These are phyloP conservation scores for Brassica carinata DNA, from an alignment of 345 rosid species.

Conservation along the genomic window DNA sequence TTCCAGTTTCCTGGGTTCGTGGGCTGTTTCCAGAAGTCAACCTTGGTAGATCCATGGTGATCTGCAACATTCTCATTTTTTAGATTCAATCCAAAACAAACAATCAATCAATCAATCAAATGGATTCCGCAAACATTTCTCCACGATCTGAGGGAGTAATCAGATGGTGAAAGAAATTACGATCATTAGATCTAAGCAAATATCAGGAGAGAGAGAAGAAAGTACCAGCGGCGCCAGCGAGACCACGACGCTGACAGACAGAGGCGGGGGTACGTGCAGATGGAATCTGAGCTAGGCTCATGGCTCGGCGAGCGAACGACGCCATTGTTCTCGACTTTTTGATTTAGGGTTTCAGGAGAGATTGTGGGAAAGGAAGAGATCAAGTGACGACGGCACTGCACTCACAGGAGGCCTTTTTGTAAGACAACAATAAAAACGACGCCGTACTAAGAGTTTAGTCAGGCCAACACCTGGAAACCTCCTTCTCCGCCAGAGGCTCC, in stretches of 20 bases:
- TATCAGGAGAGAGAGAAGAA: neutral
- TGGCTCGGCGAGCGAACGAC: slow-evolving; percentile 44
- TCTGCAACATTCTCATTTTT: slow-evolving; percentile 45
- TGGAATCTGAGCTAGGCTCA: slow-evolving; percentile 41
- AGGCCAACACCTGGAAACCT: neutral
- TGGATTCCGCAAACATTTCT: slow-evolving; percentile 1
- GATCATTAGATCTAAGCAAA: neutral
- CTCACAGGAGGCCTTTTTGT: neutral
- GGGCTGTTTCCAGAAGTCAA: slow-evolving; percentile 87
- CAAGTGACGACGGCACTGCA: neutral
- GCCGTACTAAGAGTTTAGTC: neutral
- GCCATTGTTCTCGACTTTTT: slow-evolving; percentile 34
- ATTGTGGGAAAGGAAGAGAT: neutral
- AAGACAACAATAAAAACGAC: neutral
- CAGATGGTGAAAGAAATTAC: neutral
- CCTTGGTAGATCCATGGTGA: slow-evolving; percentile 82
- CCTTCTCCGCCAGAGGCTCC: slow-evolving; percentile 7
- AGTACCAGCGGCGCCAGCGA: slow-evolving; percentile 84
- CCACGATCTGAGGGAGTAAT: neutral
- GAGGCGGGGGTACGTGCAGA: slow-evolving; percentile 31
- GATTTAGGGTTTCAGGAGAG: slow-evolving; percentile 32
- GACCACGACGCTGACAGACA: slow-evolving; percentile 69
- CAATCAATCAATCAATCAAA: neutral
- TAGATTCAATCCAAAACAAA: neutral
- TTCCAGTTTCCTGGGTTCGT: slow-evolving; percentile 89